These are phyloP conservation scores for Neurospora sp. DNA, from an alignment of 2,329 filamentous ascomycete species.

Conservation along the genomic window DNA sequence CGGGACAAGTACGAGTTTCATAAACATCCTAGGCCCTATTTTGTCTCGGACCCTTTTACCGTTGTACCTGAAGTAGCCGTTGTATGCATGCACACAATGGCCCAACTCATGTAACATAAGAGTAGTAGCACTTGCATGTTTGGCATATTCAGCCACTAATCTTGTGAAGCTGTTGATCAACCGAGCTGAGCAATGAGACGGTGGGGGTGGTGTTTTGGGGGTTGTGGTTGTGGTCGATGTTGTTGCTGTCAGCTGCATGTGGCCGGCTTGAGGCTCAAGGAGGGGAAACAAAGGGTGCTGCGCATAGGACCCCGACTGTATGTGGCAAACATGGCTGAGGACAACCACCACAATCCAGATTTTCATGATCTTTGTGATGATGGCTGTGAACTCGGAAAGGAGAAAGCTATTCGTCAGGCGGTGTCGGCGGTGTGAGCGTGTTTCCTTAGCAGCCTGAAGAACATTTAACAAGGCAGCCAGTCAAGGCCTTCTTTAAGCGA, in stretches of 20 bases:
- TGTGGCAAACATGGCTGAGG: background rate
- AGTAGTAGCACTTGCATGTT: background rate
- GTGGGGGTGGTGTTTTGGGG: background rate
- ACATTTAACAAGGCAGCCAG: background rate
- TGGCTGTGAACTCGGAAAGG: background rate
- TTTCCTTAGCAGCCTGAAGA: background rate
- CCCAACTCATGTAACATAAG: background rate
- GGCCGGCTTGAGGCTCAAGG: background rate
- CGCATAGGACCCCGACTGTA: background rate
- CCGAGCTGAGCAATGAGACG: background rate
- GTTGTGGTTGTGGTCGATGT: background rate
- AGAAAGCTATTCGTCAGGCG: background rate
- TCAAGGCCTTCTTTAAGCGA: background rate
- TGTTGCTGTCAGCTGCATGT: background rate
- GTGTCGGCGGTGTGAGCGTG: background rate
- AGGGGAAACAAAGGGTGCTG: background rate
- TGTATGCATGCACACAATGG: background rate
- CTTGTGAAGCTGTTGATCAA: background rate
- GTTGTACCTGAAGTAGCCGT: background rate
- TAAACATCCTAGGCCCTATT: background rate
- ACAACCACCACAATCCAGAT: background rate
- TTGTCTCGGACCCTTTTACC: background rate
- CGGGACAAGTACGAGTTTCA: background rate
- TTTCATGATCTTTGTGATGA: background rate
- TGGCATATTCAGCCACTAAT: background rate